Evolutionary conservation across 2,329 filamentous ascomycete genomes (phyloP).

Genomic region (Plectosphaerella sp.): DNA sequence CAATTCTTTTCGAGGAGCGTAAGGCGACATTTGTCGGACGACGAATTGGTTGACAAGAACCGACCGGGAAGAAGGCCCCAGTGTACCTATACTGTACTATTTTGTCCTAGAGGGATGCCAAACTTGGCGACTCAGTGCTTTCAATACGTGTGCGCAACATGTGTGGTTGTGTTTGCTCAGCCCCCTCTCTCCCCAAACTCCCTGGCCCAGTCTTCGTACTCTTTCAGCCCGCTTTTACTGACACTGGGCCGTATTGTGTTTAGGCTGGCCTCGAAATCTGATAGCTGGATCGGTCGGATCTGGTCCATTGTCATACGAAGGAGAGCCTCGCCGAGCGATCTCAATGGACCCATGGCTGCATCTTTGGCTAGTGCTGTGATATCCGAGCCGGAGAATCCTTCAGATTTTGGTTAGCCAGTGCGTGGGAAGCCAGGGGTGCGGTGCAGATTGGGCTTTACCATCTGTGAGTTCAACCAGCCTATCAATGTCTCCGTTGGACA

Average conservation of each 20-base stretch:
- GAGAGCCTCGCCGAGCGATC: conserved; percentile 83
- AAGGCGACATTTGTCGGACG: too few species aligned
- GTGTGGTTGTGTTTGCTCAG: conserved; percentile 29
- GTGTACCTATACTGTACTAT: not conserved
- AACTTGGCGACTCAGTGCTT: not conserved
- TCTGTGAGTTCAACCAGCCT: conserved; percentile 76
- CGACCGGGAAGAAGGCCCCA: too few species aligned
- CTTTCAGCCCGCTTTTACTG: conserved; percentile 74
- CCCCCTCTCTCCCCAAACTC: conserved; percentile 92
- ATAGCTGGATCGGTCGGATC: conserved; percentile 78
- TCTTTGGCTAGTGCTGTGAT: conserved; percentile 97
- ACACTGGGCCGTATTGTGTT: conserved; percentile 86
- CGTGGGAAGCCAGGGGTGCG: not conserved
- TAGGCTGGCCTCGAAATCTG: conserved; percentile 82
- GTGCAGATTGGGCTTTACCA: conserved; percentile 42
- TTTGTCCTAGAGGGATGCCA: not conserved
- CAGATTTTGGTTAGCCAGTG: not conserved
- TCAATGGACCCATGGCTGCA: conserved; percentile 92
- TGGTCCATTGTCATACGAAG: conserved; percentile 91
- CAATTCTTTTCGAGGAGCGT: too few species aligned
- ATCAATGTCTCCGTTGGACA: conserved; percentile 68
- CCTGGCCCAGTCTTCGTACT: conserved; percentile 91
- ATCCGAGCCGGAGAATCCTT: conserved; percentile 96
- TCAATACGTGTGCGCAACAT: not conserved
- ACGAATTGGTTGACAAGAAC: too few species aligned